Evolutionary conservation across 129 eudicot genomes (phyloP).

Genomic region (Smallanthus sonchifolius): DNA sequence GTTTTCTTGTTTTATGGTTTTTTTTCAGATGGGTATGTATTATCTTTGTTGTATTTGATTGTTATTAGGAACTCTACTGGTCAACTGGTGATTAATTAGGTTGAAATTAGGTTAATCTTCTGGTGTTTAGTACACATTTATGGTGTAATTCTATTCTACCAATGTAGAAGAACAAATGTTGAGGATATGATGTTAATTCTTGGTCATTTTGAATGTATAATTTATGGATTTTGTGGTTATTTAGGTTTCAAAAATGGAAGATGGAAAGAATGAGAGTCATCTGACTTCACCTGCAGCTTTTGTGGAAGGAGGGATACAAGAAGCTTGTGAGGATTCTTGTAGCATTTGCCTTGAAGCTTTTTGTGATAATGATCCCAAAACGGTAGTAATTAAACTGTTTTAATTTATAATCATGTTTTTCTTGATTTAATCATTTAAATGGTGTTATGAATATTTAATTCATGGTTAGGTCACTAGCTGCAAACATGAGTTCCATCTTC

Average conservation of each 20-base stretch:
- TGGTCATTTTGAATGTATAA: background rate
- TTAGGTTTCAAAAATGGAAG: constrained; percentile 43
- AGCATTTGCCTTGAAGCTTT: constrained; percentile 83
- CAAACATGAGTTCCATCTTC: constrained; percentile 87
- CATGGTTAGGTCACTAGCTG: constrained; percentile 60
- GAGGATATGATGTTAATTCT: background rate
- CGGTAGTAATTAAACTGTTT: constrained; percentile 33
- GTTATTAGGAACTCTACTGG: background rate
- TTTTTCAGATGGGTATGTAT: constrained; percentile 15
- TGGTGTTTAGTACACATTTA: background rate
- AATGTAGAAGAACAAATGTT: background rate
- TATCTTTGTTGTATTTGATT: constrained; percentile 8
- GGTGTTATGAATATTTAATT: background rate
- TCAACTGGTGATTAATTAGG: constrained; percentile 5
- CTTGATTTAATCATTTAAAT: background rate
- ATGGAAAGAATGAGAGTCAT: constrained; percentile 48
- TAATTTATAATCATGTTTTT: background rate
- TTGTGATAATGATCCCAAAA: constrained; percentile 60
- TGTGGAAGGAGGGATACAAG: constrained; percentile 84
- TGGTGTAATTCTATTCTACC: background rate
- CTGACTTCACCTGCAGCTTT: constrained; percentile 75
- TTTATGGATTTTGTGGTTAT: constrained; percentile 1
- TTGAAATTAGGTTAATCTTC: background rate
- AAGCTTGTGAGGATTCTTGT: constrained; percentile 84
- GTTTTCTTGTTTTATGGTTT: constrained; percentile 3